Conservation (phyloP, 1,139 yeast genomes). For the Keqinozyma sinolaborantium region DNA sequence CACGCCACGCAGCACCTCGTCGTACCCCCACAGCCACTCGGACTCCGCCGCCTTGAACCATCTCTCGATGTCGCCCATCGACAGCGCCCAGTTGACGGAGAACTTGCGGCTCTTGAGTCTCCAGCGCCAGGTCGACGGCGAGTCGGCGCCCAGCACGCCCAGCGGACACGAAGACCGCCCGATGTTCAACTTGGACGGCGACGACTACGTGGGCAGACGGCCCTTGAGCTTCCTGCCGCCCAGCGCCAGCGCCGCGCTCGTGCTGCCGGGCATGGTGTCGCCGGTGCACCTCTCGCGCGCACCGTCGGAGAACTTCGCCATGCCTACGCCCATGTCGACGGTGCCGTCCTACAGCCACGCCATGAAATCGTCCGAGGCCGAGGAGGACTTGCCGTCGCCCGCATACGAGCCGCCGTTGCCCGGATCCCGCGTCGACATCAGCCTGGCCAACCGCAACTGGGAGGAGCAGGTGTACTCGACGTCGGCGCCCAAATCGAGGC, state of each 20-base stretch:
- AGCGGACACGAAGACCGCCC: slow-evolving; percentile 23
- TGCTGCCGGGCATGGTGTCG: slow-evolving; percentile 39
- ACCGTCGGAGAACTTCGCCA: slow-evolving; percentile 34
- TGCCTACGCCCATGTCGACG: slow-evolving; percentile 38
- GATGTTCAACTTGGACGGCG: slow-evolving; percentile 43
- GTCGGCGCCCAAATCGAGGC: slow-evolving; percentile 4
- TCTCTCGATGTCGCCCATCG: slow-evolving; percentile 41
- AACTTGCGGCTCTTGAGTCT: slow-evolving; percentile 51
- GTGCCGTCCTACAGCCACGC: slow-evolving; percentile 89
- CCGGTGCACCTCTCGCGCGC: slow-evolving; percentile 61
- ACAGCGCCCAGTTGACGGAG: slow-evolving; percentile 44
- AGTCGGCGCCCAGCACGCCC: slow-evolving; percentile 6
- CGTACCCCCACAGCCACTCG: neutral
- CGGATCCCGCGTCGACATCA: slow-evolving; percentile 33
- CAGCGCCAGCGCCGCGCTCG: slow-evolving; percentile 6
- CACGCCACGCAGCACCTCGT: slow-evolving; percentile 33
- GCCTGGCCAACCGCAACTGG: slow-evolving; percentile 20
- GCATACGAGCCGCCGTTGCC: slow-evolving; percentile 57
- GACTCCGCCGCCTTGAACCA: slow-evolving; percentile 6
- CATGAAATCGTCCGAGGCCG: slow-evolving; percentile 43
- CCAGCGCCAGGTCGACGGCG: slow-evolving; percentile 42
- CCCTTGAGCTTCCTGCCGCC: slow-evolving; percentile 8
- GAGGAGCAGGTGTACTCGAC: slow-evolving; percentile 13
- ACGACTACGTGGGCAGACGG: slow-evolving; percentile 12
- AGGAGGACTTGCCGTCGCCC: slow-evolving; percentile 57